Evolutionary conservation across 805 yeast genomes (phyloP), one percentile per base, ranked within the genome.

Genomic region (Yarrowia keelungensis): DNA sequence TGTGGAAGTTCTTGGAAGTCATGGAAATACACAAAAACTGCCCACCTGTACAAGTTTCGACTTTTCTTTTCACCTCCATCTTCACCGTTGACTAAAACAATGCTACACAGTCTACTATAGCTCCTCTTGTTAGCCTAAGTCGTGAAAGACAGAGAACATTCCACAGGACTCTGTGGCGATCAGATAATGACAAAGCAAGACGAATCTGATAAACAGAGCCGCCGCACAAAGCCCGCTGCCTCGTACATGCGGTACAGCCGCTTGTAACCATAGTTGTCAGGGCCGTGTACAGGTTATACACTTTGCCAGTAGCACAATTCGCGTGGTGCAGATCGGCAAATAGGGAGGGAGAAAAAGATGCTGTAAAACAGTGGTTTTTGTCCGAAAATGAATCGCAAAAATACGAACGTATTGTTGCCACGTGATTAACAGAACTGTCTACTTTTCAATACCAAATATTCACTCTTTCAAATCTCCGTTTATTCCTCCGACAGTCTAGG

Each of bases 291-390:
- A 26, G 10, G 4, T 7, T 36, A 51, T 16, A 51, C 32, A 16
- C 41, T 36, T 36, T 36, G 22, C 58, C 58, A 51, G 58, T 51
- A 16, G 58, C 58, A 51, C 32, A 36, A 51, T 36, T 51, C 58
- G 58, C 58, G 58, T 51, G 43, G 15, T 36, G 58, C 11, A 5
- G 54, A 50, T 49, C 53, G 8, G 32, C 10, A 46, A 22, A 16
- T 8, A 11, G 12, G 39, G 39, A 38, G 39, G 3, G 12, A 16
- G 14, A 1, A 16, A 11, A 11, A 22, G 47, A 1, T 15, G 50
- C 11, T 22, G 50, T 19, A 19, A 22, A 46, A 11, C 7, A 12
- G 26, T 16, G 12, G 10, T 11, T 16, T 16, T 8, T 46, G 50
- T n/a, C 5, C 12, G 32, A 5, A 43, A 43, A 16, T 7, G 15